These are phyloP conservation scores for Nothophaeocryptopus gaeumannii DNA, from an alignment of 2,329 filamentous ascomycete genomes.

Conservation along the genomic window DNA sequence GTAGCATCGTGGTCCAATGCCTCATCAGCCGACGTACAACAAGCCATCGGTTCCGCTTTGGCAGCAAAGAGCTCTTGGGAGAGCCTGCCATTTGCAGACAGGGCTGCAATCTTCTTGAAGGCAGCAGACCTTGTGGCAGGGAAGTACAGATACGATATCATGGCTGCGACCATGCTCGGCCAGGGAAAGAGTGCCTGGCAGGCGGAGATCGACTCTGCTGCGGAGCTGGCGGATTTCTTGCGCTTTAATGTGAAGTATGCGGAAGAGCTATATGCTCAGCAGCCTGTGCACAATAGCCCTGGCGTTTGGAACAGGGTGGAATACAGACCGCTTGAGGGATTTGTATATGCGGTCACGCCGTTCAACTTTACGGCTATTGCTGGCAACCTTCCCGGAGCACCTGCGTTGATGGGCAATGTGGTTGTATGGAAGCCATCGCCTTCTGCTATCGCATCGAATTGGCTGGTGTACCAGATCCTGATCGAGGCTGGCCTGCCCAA, in stretches of 20 bases:
- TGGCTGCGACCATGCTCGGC: constrained; percentile 92
- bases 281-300: constrained; percentile 77
- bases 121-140: constrained; percentile 84
- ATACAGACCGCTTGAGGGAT: constrained; percentile 85
- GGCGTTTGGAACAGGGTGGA: constrained; percentile 92
- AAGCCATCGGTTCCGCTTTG: constrained; percentile 79
- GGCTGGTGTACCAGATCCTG: constrained; percentile 84
- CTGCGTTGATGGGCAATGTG: constrained; percentile 88
- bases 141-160: constrained; percentile 95
- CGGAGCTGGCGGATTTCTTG: constrained; percentile 88
- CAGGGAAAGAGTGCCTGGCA: constrained; percentile 99
- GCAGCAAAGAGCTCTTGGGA: constrained; percentile 87
- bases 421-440: constrained; percentile 97
- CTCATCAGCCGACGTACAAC: constrained; percentile 68
- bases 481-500: constrained; percentile 85
- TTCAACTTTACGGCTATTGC: constrained; percentile 98
- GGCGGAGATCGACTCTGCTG: constrained; percentile 95
- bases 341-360: constrained; percentile 89
- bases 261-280: constrained; percentile 82
- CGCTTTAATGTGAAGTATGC: constrained; percentile 89
- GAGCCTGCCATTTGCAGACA: constrained; percentile 79
- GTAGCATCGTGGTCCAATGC: constrained; percentile 86
- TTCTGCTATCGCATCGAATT: constrained; percentile 83
- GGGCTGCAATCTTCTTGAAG: constrained; percentile 92
- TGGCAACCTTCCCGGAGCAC: constrained; percentile 78